A percentile compares a stretch with the other conserved stretches of the same genome.
These are phyloP conservation scores for Plasmodium yoelii DNA, from an alignment of 169 alveolate species.

Conservation along the genomic window DNA sequence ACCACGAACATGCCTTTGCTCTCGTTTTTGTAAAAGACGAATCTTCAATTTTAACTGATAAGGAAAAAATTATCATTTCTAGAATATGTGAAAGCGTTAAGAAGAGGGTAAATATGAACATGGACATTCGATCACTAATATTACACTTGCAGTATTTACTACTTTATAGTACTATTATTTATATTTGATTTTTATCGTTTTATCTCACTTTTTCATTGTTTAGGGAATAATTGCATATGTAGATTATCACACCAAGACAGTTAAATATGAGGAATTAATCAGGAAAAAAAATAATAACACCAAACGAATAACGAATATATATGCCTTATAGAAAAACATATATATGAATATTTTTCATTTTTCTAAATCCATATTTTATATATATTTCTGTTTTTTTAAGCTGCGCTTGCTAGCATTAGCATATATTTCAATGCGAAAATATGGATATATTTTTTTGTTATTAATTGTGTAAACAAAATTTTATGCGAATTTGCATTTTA, in stretches of 20 bases:
- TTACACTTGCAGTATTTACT: no score
- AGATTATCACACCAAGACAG: conserved; percentile 6
- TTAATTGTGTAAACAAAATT: no score
- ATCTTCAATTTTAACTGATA: conserved; percentile 27
- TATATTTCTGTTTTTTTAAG: no score
- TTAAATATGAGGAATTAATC: conserved; percentile 48
- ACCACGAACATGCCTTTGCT: conserved; percentile 67
- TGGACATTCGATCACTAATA: not conserved
- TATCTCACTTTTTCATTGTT: not conserved
- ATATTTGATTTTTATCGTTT: not conserved
- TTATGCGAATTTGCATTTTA: no score
- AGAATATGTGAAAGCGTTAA: conserved; percentile 77
- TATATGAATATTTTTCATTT: no score
- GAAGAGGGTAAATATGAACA: conserved; percentile 38
- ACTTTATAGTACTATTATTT: conserved; percentile 4
- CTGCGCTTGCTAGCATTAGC: no score
- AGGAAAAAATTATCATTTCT: conserved; percentile 47
- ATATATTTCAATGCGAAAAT: no score
- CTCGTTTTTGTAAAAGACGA: conserved; percentile 67
- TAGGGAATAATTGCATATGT: conserved; percentile 74
- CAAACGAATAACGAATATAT: no score
- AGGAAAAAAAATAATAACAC: conserved; percentile 8
- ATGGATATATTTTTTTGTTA: no score
- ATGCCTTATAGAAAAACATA: no score
- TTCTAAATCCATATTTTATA: no score